A percentile compares a stretch with the other conserved stretches of the same genome.
These are phyloP conservation scores for Talaromyces wortmannii DNA, from an alignment of 495 filamentous ascomycete genomes.

Conservation along the genomic window DNA sequence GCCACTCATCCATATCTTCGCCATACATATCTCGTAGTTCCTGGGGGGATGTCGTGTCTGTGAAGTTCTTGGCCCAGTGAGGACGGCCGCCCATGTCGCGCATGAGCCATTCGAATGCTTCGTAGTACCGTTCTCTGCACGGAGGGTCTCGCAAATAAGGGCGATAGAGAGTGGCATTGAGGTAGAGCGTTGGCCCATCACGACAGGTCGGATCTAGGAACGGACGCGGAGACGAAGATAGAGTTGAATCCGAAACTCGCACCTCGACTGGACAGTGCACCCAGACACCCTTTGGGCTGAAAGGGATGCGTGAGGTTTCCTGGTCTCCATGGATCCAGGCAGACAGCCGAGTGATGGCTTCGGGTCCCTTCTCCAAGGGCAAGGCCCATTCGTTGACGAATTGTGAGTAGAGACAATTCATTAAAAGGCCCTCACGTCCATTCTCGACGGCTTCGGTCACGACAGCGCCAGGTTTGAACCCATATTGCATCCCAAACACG, in stretches of 20 bases:
- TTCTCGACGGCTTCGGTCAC: constrained; percentile 71
- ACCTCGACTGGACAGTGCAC: constrained; percentile 95
- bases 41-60: constrained; percentile 35
- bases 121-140: constrained; percentile 72
- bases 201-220: constrained; percentile 67
- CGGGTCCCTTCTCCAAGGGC: constrained; percentile 80
- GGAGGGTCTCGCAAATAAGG: constrained; percentile 80
- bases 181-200: constrained; percentile 76
- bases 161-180: constrained; percentile 93
- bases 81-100: constrained; percentile 80
- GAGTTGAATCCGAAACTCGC: constrained; percentile 69
- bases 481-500: constrained; percentile 93
- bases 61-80: constrained; percentile 98
- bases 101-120: constrained; percentile 96
- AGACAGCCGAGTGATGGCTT: constrained; percentile 74
- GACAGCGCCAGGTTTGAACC: constrained; percentile 60
- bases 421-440: constrained; percentile 69
- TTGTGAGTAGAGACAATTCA: constrained; percentile 96
- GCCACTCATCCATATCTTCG: constrained; percentile 54
- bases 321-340: constrained; percentile 73
- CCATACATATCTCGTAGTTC: constrained; percentile 43
- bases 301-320: constrained; percentile 61
- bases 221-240: constrained; percentile 50
- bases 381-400: constrained; percentile 98
- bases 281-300: constrained; percentile 68